Evolutionary conservation across 495 filamentous ascomycete genomes (phyloP).

Genomic region (Aspergillus panamensis): DNA sequence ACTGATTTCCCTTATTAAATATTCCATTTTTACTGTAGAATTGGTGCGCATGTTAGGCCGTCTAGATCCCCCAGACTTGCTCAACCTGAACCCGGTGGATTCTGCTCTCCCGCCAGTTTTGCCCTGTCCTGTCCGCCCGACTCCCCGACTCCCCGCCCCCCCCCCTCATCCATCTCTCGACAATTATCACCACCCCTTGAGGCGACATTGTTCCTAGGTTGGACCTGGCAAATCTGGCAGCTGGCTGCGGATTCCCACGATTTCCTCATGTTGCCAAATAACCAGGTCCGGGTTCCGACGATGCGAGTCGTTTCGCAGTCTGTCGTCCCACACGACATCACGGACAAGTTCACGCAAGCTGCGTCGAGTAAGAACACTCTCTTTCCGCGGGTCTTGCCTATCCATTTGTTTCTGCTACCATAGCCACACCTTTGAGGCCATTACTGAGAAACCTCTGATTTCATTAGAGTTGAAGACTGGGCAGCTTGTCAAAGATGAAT

Average conservation of each 20-base stretch:
- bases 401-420: neutral
- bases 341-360: slow-evolving; percentile 66
- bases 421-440: neutral
- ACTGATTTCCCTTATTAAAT: slow-evolving; percentile 13
- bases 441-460: slow-evolving; percentile 14
- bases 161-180: slow-evolving; percentile 21
- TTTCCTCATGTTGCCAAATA: slow-evolving; percentile 39
- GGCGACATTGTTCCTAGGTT: slow-evolving; percentile 4
- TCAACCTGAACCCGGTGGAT: neutral
- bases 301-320: slow-evolving; percentile 41
- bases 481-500: slow-evolving; percentile 88
- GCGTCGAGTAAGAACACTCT: slow-evolving; percentile 54
- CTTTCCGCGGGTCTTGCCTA: neutral
- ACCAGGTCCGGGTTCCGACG: slow-evolving; percentile 33
- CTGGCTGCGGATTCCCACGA: slow-evolving; percentile 28
- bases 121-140: slow-evolving; percentile 23
- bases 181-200: slow-evolving; percentile 5
- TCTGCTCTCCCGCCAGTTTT: slow-evolving; percentile 22
- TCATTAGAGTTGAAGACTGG: slow-evolving; percentile 67
- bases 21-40: neutral
- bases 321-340: slow-evolving; percentile 69
- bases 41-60: neutral
- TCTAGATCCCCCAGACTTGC: slow-evolving; percentile 5
- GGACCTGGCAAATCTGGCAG: slow-evolving; percentile 25
- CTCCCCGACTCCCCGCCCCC: slow-evolving; percentile 21